A percentile compares a stretch with the other conserved stretches of the same genome.
Evolutionary conservation across 768 basidiomycete genomes (phyloP).

Genomic region (Rhizopogon rudus): DNA sequence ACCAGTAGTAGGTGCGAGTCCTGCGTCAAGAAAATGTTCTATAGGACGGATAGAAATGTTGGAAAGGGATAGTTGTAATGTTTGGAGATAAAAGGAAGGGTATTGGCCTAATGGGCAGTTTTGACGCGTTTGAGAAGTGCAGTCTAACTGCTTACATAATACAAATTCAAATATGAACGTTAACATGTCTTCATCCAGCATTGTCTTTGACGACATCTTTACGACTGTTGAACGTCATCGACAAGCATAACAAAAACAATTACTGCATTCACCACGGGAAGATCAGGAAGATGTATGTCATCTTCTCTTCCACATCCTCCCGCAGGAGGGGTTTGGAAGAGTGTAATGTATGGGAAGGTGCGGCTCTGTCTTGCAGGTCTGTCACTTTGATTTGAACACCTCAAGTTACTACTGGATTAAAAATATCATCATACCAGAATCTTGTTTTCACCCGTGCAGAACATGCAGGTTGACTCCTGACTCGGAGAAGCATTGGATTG

Average conservation of each 20-base stretch:
- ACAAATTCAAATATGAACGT: no score
- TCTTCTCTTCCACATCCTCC: no score
- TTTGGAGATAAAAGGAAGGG: slow-evolving; percentile 1
- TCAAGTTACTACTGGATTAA: no score
- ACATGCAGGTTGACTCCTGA: no score
- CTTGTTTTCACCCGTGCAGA: no score
- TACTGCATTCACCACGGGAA: no score
- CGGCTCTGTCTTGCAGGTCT: slow-evolving; percentile 1
- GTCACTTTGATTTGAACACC: no score
- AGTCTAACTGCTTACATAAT: not conserved
- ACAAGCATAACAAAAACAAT: slow-evolving; percentile 62
- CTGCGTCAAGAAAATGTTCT: slow-evolving; percentile 3
- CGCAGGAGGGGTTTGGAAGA: no score
- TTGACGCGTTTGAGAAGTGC: slow-evolving; percentile 3
- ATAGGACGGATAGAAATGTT: not conserved
- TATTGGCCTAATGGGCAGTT: slow-evolving; percentile 2
- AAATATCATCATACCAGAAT: no score
- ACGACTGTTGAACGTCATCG: slow-evolving; percentile 52
- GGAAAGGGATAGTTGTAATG: slow-evolving; percentile 7
- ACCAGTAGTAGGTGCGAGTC: slow-evolving; percentile 6
- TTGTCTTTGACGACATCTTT: slow-evolving; percentile 94
- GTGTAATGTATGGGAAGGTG: slow-evolving; percentile 97
- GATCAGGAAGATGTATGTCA: no score
- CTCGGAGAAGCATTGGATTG: no score
- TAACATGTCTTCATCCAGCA: slow-evolving; percentile 13